A percentile compares a stretch with the other conserved stretches of the same genome.
Evolutionary conservation across 1,139 yeast species (phyloP).

Genomic region (Yamadazyma atlantica): DNA sequence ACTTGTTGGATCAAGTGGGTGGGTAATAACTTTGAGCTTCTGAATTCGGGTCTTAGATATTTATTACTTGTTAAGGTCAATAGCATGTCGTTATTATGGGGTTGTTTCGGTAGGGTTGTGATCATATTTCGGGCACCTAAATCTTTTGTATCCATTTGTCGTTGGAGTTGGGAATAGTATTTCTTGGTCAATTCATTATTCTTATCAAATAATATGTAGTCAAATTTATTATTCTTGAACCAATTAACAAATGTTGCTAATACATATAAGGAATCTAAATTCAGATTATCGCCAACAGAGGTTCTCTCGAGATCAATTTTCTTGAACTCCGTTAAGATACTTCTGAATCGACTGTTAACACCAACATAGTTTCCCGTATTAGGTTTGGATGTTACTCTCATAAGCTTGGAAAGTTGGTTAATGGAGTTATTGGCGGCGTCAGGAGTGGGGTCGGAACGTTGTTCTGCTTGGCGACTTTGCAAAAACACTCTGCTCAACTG

Average conservation of each 20-base stretch:
- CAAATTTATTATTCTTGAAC: conserved; percentile 22
- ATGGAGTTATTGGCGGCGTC: not conserved
- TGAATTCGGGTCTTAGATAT: conserved; percentile 13
- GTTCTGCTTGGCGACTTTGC: not conserved
- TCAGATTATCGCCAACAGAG: not conserved
- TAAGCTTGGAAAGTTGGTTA: not conserved
- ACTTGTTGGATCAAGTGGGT: conserved; percentile 17
- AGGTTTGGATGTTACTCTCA: not conserved
- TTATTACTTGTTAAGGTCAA: not conserved
- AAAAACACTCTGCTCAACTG: not conserved
- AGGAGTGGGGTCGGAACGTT: not conserved
- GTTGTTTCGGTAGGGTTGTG: not conserved
- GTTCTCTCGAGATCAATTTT: not conserved
- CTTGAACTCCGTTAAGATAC: conserved; percentile 5
- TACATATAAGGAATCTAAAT: not conserved
- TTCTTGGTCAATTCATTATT: conserved; percentile 4
- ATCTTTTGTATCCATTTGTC: not conserved
- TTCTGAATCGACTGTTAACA: conserved; percentile 6
- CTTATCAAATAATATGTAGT: conserved; percentile 16
- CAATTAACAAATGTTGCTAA: conserved; percentile 17
- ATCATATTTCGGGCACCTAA: not conserved
- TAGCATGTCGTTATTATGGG: not conserved
- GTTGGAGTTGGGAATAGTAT: not conserved
- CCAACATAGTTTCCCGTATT: conserved; percentile 2
- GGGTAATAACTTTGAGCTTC: conserved; percentile 9